Base-by-base conservation (phyloP, 352 stramenopile species). In the Phytophthora tubulina region DNA sequence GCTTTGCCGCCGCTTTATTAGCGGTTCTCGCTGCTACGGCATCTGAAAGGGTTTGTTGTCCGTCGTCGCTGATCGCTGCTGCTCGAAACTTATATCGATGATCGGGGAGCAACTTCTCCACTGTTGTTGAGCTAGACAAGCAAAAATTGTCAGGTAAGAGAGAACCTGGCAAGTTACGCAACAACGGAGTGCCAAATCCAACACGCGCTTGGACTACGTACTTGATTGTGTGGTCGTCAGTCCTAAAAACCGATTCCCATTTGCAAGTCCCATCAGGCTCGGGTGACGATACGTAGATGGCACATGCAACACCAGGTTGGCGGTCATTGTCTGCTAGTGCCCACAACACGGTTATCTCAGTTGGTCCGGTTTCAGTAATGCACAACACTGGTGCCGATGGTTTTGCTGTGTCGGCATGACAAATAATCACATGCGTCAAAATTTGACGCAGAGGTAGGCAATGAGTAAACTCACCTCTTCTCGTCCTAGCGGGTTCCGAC, bases 401-500 rank as follows among this genome's bases (percentile, higher is more conserved):
- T 58, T 74, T 74, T 31, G 65, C 70, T 78, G 39, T 50, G 36
- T 49, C 33, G 1, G 10, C 6, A 31, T 27, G 21, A 27, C 21
- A 27, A 27, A 27, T 27, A 27, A 27, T 1, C 21, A 27, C 2
- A 27, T 27, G 21, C 21, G 21, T 27, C 21, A 27, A 27, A 15
- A 38, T 13, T 14, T 15, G 15, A 9, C 27, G n/a, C n/a, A n/a
- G n/a, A n/a, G n/a, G 8, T 33, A 21, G 15, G 2, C 27, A 64
- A n/a, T 14, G 17, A 14, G 13, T 35, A 32, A 57, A 13, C 50
- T 41, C 21, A 88, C 81, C 72, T 74, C 17, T 70, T 32, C 60
- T 58, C 0, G 84, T 90, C 45, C 41, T 78, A 3, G 65, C 65
- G 7, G 70, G 48, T 13, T 76, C 38, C 6, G 78, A 89, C 2